Evolutionary conservation across 306 rosid genomes (phyloP).

Genomic region (Rosa persica): DNA sequence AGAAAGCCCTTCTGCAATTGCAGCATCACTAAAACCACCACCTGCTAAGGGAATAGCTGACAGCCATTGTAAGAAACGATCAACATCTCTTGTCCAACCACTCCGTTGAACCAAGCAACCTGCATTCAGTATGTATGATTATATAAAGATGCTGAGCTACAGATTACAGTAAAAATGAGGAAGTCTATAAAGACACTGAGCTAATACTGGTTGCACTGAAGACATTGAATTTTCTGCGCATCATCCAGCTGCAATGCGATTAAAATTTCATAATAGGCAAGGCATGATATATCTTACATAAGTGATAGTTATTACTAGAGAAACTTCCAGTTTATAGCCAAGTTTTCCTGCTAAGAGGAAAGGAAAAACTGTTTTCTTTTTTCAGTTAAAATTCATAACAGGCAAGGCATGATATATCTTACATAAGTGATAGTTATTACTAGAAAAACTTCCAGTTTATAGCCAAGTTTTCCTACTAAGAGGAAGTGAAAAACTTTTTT

Average conservation of each 20-base stretch:
- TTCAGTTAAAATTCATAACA: background rate
- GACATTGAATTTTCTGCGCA: background rate
- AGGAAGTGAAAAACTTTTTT: background rate
- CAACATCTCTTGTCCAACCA: constrained; percentile 91
- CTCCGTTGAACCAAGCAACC: constrained; percentile 81
- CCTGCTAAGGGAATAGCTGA: constrained; percentile 76
- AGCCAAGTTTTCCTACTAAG: background rate
- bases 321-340: background rate
- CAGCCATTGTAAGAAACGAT: constrained; percentile 71
- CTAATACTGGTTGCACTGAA: background rate
- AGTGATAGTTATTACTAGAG: background rate
- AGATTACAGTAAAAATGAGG: background rate
- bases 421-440: background rate
- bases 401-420: background rate
- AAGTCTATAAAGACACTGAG: background rate
- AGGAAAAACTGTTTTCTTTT: background rate
- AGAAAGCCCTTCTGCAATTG: constrained; percentile 97
- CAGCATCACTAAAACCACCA: constrained; percentile 91
- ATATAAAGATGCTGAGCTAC: constrained; percentile 11
- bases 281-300: background rate
- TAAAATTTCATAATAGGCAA: background rate
- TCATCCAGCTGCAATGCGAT: background rate
- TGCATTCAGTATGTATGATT: constrained; percentile 36
- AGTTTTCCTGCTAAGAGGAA: background rate
- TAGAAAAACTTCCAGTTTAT: background rate